Base-by-base conservation (phyloP, 2,329 filamentous ascomycete species). In the Apiospora phragmitis region DNA sequence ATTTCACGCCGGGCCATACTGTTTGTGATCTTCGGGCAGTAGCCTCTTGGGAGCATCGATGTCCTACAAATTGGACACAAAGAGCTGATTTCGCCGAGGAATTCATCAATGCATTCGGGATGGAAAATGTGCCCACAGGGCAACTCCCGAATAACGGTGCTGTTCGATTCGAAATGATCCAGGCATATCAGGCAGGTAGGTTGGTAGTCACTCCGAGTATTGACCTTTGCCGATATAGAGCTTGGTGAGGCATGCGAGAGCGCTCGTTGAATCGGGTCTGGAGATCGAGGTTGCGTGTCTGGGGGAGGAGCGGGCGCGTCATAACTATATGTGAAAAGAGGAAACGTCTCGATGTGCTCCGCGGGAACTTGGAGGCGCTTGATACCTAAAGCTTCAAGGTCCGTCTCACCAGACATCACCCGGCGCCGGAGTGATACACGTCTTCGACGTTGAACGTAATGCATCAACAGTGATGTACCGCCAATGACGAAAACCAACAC, bases 51-150 rank as follows among this genome's bases (percentile, higher is more conserved):
- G 0, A 98, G 83, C 76, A 95, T 93, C 67, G 89, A 93, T 72
- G 91, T 89, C 80, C 97, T 98, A 85, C 96, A 99, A 75, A 97
- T 85, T 0, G 96, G 95, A 77, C 96, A 99, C 1, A 98, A 86
- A 24, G 93, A 97, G 78, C 93, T 97, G 78, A 92, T 92, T 69
- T 90, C 87, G 59, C 88, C 86, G 16, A 98, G 85, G 76, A 96
- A 97, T 29, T 91, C 88, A 77, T 98, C 95, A 73, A 98, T 95
- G 77, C 96, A 99, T 74, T 93, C 92, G 0, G 93, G 92, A 75
- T 99, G 95, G 81, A 95, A 99, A 70, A 98, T 95, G 79, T 99
- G 96, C 0, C 92, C 91, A 76, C 96, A 99, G 0, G 94, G 90
- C 3, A 98, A 85, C 81, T 98, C 93, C 70, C 94, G 92, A 70